Base-by-base conservation (phyloP, 805 yeast species). In the Kregervanrija fluxuum region DNA sequence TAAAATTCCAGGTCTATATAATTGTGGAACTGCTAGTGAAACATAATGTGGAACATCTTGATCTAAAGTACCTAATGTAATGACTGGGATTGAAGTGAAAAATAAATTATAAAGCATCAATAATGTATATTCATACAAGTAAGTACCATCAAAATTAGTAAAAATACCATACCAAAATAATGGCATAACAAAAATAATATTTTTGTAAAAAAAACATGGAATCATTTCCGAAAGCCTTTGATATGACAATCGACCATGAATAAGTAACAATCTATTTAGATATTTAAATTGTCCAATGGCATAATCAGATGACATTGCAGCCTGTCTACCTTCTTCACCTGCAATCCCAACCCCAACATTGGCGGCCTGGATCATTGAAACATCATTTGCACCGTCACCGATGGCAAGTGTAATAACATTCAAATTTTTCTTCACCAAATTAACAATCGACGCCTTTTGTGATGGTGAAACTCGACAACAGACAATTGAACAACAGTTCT, bases 381-480 rank as follows among this genome's bases (percentile, higher is more conserved):
- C 93, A 61, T 85, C 95, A 57, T 85, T 85, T 22, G 93, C 86
- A 50, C 95, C 95, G 59, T 85, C 95, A 31, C 95, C 95, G 59
- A 85, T 79, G 0, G 91, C 87, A 46, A 85, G 69, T 0, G 93
- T 83, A 79, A 83, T 82, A 32, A 85, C 93, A 41, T 74, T 73
- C 52, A 85, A 70, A 8, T 73, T 71, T 30, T 71, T 67, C 57
- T 82, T 82, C 28, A 85, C 89, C 67, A 80, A 62, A 48, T 67
- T 70, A 16, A 84, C 91, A 22, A 85, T 84, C 12, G 74, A 74
- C 3, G 93, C 95, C 65, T 85, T 85, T 60, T 85, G 93, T 14
- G 89, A 75, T 8, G 95, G 93, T 3, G 90, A 82, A 15, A 85
- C 93, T 50, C 95, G 76, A 62, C 93, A 85, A 61, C 95, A 85